Evolutionary conservation across 2,329 filamentous ascomycete species (phyloP), one percentile per base, ranked within the genome.

Genomic region (Trematosphaeria pertusa): DNA sequence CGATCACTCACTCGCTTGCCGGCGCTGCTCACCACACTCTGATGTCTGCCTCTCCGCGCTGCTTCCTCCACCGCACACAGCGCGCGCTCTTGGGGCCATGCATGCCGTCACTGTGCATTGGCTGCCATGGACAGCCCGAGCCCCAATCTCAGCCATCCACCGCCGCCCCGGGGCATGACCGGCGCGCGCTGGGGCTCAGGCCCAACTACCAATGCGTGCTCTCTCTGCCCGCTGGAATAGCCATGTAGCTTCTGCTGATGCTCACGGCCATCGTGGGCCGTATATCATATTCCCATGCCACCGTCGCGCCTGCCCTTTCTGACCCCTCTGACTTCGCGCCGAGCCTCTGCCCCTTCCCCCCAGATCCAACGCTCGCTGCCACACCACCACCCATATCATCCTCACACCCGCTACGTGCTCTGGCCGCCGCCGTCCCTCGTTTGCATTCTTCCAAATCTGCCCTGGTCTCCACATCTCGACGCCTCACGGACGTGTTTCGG

Each of bases 401-500:
- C 43, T 42, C 43, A 34, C 53, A 47, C 33, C 47, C 41, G 30
- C 42, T 24, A 37, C n/a, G 46, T 43, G 38, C 41, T 33, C 48
- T 52, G 15, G 15, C 43, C 31, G 30, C 26, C 43, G 35, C 26
- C 38, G 54, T 43, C 54, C 30, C 52, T 53, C 56, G 52, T 67
- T 66, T 65, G 56, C 57, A 58, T 56, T 52, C 49, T 50, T 56
- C 39, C 45, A 46, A 48, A 34, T 50, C 48, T 46, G 21, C 52
- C 35, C 37, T 53, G 46, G 52, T 36, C 43, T 52, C 50, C 52
- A 50, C 54, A 42, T 18, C 37, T 44, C 35, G 46, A 53, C 64
- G 56, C 62, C 62, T 59, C 59, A 50, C 61, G 56, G 54, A 61
- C 56, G 55, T 67, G 69, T 70, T 54, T 71, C 61, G 63, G 59